Percentiles rank a stretch among this genome's conserved stretches.
Evolutionary conservation across 2,329 filamentous ascomycete genomes (phyloP).

Genomic region (Paecilomyces dactylethromorphus): DNA sequence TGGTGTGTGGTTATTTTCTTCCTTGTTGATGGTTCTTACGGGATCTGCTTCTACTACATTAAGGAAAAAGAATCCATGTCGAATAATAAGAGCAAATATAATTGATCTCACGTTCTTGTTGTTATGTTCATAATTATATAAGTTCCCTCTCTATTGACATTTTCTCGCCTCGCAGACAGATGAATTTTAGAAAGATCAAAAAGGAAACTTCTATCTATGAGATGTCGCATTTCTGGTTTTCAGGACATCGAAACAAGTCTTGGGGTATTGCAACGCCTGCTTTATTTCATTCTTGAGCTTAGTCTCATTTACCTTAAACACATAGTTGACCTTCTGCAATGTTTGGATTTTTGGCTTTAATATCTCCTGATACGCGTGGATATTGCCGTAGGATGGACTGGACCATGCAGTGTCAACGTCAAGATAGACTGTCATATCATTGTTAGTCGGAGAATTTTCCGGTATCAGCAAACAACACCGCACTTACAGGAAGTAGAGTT

Average conservation of each 20-base stretch:
- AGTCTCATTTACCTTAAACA: conserved; percentile 31
- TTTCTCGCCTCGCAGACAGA: neutral
- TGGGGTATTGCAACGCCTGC: conserved; percentile 23
- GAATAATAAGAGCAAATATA: neutral
- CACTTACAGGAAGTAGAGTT: conserved; percentile 28
- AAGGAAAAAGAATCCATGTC: neutral
- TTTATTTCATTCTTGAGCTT: conserved; percentile 32
- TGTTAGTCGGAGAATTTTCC: neutral
- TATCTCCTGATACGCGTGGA: conserved; percentile 37
- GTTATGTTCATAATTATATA: neutral
- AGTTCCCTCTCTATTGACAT: neutral
- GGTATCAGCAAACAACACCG: conserved; percentile 2
- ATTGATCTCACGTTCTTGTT: neutral
- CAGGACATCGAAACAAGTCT: conserved; percentile 5
- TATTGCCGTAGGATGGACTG: conserved; percentile 36
- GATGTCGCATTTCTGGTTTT: neutral
- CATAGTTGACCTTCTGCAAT: conserved; percentile 33
- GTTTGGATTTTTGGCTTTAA: conserved; percentile 29
- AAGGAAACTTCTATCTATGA: neutral
- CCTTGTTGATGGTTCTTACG: neutral
- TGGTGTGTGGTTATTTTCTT: neutral
- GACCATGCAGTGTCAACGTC: conserved; percentile 39
- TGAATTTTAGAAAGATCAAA: neutral
- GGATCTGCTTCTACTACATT: neutral
- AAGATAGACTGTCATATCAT: conserved; percentile 26